Evolutionary conservation across 1,139 yeast genomes (phyloP), one percentile per base, ranked within the genome.

Genomic region (Hemisphaericaspora subhashii): DNA sequence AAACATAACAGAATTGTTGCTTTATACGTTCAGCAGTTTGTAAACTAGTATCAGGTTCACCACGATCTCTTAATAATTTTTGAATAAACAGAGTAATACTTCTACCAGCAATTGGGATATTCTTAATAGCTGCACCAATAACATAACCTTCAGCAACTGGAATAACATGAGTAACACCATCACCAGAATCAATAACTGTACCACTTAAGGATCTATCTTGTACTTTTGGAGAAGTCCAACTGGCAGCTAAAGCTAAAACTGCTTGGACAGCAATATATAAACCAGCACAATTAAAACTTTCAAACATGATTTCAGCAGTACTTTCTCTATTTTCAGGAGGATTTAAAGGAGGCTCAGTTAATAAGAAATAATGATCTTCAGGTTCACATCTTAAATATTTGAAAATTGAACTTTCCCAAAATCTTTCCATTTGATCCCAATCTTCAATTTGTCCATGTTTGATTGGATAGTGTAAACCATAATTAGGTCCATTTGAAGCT

Each of bases 141-240:
- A 94, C 98, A 58, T 92, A 92, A 40, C 99, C 99, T 67, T 92
- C 99, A 16, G 98, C 99, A 29, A 92, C 99, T 10, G 99, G 98
- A 45, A 94, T 92, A 38, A 92, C 98, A 63, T 92, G 99, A 8
- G 99, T 92, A 3, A 92, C 96, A 70, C 96, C 96, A 57, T 88
- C 96, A 65, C 96, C 98, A 5, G 95, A 85, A 62, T 92, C 98
- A 55, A 92, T 90, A 44, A 92, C 99, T 0, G 98, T 92, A 63
- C 99, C 99, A 12, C 98, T 92, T 53, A 92, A 74, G 1, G 98
- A 88, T 64, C 98, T 81, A 57, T 92, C 98, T 45, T 84, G 84
- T 27, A 89, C 98, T 62, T 92, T 92, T 24, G 95, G 82, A 9
- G 96, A 87, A 8, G 98, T 92, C 99, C 99, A 92, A 7, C 97